Percentiles rank a stretch among this genome's conserved stretches.
Evolutionary conservation across 805 yeast genomes (phyloP).

Genomic region (Spathaspora gorwiae): DNA sequence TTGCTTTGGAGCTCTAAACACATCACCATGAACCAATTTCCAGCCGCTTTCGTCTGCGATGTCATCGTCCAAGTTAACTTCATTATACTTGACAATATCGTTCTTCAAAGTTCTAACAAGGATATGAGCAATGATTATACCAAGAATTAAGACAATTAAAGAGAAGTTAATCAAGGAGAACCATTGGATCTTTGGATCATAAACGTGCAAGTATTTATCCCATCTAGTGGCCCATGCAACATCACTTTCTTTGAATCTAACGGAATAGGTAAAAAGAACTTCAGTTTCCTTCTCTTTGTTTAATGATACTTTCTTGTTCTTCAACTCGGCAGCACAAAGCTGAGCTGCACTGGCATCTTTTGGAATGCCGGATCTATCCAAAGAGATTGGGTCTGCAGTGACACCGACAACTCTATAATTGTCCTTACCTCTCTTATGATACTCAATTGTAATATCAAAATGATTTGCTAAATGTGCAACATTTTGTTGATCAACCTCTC

Average conservation of each 20-base stretch:
- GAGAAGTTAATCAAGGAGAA: slow-evolving; percentile 86
- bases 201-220: slow-evolving; percentile 92
- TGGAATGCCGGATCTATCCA: slow-evolving; percentile 26
- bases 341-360: slow-evolving; percentile 19
- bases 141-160: slow-evolving; percentile 70
- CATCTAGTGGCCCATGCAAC: slow-evolving; percentile 97
- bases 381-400: slow-evolving; percentile 66
- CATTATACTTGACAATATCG: slow-evolving; percentile 86
- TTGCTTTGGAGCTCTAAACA: slow-evolving; percentile 76
- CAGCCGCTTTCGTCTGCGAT: slow-evolving; percentile 93
- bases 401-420: slow-evolving; percentile 89
- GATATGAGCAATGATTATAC: slow-evolving; percentile 73
- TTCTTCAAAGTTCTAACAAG: slow-evolving; percentile 73
- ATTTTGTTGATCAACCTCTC: slow-evolving; percentile 55
- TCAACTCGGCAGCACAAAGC: slow-evolving; percentile 26
- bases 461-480: slow-evolving; percentile 72
- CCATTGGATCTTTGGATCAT: slow-evolving; percentile 94
- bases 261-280: slow-evolving; percentile 84
- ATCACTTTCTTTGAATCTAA: slow-evolving; percentile 60
- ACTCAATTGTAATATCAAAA: slow-evolving; percentile 72
- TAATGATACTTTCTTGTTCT: slow-evolving; percentile 41
- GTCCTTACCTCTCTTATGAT: slow-evolving; percentile 67
- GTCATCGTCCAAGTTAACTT: slow-evolving; percentile 80
- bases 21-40: slow-evolving; percentile 94
- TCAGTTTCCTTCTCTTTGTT: slow-evolving; percentile 45